Base-by-base conservation (phyloP, 805 yeast species). In the Yarrowia sp. region DNA sequence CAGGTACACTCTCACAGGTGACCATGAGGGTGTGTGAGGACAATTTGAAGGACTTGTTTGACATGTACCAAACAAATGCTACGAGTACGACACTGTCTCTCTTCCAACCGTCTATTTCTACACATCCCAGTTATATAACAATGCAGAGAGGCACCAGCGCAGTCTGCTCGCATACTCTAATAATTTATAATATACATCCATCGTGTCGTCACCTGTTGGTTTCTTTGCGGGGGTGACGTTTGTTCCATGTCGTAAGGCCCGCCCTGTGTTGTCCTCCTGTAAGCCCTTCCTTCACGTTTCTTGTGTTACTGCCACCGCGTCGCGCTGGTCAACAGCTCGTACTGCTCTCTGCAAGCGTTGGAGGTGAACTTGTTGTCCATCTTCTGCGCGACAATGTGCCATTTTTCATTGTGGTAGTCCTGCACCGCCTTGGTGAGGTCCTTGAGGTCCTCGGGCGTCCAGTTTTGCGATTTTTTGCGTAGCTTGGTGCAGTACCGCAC, bases 401-500 rank as follows among this genome's bases (percentile, higher is more conserved):
- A 73, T 47, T 71, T 72, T 15, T 73, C 71, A 42, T 49, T 67
- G 46, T 73, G 73, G 52, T 72, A 73, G 46, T 70, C 69, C 30
- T 53, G 56, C 15, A 72, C 70, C 12, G 73, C 72, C 38, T 63
- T 58, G 15, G 69, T 66, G 55, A 73, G 61, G 7, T 53, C 66
- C 15, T 64, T 55, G 14, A 70, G 39, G 64, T 73, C 74, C 39
- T 69, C 66, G 9, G 66, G 70, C 14, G 68, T 56, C 75, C 75
- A 72, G 43, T 55, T 39, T 19, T 53, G 63, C 13, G 56, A 39
- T 30, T 70, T 70, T 9, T 69, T 39, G 56, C 73, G 73, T 14
- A 75, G 73, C 46, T 70, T 69, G 24, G 75, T 72, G 55, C 73
- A 71, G 69, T 75, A 75, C 33, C 76, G 73, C 30, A 90, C 90